phyloP scores from a whole-genome alignment of 768 basidiomycete species.

The Suillus sp. region DNA sequence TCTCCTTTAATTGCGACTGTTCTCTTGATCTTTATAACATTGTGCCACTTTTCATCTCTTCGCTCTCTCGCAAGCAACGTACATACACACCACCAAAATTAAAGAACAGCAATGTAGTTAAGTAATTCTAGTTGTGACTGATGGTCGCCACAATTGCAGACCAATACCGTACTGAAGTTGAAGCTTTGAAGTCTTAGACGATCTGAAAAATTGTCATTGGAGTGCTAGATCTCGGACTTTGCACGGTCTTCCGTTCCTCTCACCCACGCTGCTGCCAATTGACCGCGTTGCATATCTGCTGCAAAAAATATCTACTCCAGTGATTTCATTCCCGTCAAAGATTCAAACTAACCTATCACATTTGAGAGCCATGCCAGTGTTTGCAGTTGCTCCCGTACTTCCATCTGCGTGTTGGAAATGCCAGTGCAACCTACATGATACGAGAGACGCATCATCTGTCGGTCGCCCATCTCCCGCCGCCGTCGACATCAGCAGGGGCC shows the following conservation, averaged over 20 bases:
- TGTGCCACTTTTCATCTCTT: slow-evolving; percentile 19
- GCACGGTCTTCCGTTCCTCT: no score
- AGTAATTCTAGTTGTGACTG: slow-evolving; percentile 39
- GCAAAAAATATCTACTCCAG: no score
- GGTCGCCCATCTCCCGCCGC: background rate
- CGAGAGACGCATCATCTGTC: background rate
- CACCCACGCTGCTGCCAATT: background rate
- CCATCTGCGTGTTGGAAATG: background rate
- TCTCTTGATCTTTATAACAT: slow-evolving; percentile 41
- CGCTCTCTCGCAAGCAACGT: slow-evolving; percentile 35
- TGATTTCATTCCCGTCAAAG: background rate
- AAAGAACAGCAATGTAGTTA: slow-evolving; percentile 53
- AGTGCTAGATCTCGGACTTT: background rate
- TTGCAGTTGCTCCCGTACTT: background rate
- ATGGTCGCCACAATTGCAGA: slow-evolving; percentile 21
- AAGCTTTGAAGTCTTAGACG: background rate
- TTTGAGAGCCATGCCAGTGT: background rate
- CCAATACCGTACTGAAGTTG: slow-evolving; percentile 5
- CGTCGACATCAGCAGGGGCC: background rate
- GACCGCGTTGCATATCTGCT: background rate
- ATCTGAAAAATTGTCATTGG: background rate
- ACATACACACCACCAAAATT: slow-evolving; percentile 44
- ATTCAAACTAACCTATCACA: background rate
- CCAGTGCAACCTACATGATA: background rate
- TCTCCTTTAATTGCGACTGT: slow-evolving; percentile 30